Percentiles rank a stretch among this genome's conserved stretches.
These are phyloP conservation scores for Marasmius oreades DNA, from an alignment of 1,284 basidiomycete genomes.

Conservation along the genomic window DNA sequence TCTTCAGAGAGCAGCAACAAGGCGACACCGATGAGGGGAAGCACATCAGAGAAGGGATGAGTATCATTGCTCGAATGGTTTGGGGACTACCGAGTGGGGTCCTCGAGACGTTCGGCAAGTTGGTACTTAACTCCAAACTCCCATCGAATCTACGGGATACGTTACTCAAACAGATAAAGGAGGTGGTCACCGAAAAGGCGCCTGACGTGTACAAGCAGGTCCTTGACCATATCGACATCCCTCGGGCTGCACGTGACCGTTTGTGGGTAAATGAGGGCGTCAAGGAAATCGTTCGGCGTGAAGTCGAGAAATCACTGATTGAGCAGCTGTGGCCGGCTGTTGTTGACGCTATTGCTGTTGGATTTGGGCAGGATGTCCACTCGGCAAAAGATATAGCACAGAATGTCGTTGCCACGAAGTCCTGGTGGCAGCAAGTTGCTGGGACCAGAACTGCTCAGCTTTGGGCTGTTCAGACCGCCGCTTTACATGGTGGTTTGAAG, in stretches of 20 bases:
- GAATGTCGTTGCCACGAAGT: background rate
- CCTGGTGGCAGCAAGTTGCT: background rate
- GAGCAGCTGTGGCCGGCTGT: background rate
- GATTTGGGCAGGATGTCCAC: background rate
- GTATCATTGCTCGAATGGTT: background rate
- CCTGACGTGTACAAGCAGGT: background rate
- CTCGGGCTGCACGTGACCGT: background rate
- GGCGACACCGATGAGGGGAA: background rate
- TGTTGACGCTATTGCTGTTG: background rate
- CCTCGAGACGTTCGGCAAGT: background rate
- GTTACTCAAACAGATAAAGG: background rate
- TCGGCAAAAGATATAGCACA: background rate
- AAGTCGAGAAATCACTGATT: background rate
- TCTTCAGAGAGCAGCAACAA: background rate
- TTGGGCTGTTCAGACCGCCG: conserved; percentile 1
- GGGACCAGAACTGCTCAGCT: background rate
- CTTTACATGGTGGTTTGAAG: background rate
- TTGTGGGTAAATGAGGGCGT: background rate
- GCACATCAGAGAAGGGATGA: background rate
- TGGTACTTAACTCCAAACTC: background rate
- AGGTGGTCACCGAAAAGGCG: background rate
- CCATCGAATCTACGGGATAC: background rate
- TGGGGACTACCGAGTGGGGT: background rate
- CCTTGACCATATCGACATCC: background rate
- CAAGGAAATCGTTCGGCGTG: background rate